Evolutionary conservation across 2,329 filamentous ascomycete species (phyloP).

Genomic region (Diaporthe sp.): DNA sequence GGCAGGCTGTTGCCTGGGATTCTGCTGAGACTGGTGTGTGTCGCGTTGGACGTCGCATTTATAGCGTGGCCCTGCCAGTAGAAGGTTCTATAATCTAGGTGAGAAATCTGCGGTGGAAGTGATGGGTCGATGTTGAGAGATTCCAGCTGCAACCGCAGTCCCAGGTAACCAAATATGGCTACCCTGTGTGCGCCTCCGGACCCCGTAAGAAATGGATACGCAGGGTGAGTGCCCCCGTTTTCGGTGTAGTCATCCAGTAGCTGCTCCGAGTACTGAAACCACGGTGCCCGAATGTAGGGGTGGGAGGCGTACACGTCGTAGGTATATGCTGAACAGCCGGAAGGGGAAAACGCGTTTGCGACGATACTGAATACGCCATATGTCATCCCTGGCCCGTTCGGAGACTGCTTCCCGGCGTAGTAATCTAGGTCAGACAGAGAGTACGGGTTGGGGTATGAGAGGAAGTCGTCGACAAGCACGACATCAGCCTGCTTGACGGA

Average conservation of each 20-base stretch:
- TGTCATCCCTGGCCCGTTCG: constrained; percentile 38
- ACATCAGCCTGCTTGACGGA: constrained; percentile 41
- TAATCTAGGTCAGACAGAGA: constrained; percentile 39
- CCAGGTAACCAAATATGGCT: constrained; percentile 38
- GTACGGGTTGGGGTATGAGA: constrained; percentile 37
- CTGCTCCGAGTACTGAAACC: constrained; percentile 43
- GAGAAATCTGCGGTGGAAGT: constrained; percentile 36
- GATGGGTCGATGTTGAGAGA: constrained; percentile 38
- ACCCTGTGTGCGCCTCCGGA: constrained; percentile 40
- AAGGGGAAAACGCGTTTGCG: constrained; percentile 37
- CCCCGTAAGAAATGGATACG: constrained; percentile 39
- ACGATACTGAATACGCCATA: constrained; percentile 42
- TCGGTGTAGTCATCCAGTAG: constrained; percentile 38
- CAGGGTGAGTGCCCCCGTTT: constrained; percentile 39
- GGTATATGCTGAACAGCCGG: constrained; percentile 38
- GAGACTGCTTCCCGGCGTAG: constrained; percentile 39
- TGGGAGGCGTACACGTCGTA: constrained; percentile 37
- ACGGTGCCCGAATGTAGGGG: constrained; percentile 37
- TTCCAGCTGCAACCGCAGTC: constrained; percentile 37
- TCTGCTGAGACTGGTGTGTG: constrained; percentile 48
- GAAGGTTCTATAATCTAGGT: constrained; percentile 38
- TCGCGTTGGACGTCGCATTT: constrained; percentile 45
- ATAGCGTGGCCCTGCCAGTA: constrained; percentile 41
- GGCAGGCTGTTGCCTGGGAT: constrained; percentile 52
- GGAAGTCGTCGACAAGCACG: constrained; percentile 41